These are phyloP conservation scores for Aspergillus sclerotialis DNA, from an alignment of 2,329 filamentous ascomycete species.

Conservation along the genomic window DNA sequence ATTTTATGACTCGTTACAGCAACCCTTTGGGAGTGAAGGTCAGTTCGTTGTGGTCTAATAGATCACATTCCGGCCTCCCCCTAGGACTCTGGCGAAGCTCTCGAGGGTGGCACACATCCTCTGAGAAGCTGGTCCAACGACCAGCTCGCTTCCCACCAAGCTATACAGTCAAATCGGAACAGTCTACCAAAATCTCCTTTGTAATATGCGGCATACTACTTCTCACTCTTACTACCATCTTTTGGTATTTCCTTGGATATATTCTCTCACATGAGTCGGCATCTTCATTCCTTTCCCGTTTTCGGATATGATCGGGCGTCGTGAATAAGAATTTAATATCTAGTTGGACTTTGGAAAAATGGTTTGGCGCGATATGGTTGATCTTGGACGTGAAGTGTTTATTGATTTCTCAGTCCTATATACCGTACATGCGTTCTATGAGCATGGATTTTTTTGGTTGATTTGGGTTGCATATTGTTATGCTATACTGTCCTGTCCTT, in stretches of 20 bases:
- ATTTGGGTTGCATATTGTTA: too few species aligned
- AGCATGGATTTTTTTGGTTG: too few species aligned
- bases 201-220: conserved; percentile 1
- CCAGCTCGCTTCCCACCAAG: too few species aligned
- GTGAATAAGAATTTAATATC: conserved; percentile 1
- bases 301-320: conserved; percentile 2
- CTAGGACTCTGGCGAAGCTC: too few species aligned
- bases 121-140: too few species aligned
- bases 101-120: too few species aligned
- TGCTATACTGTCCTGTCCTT: neutral
- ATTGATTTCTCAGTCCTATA: too few species aligned
- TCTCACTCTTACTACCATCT: neutral
- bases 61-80: too few species aligned
- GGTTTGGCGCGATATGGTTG: too few species aligned
- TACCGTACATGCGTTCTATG: too few species aligned
- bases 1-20: conserved; percentile 4
- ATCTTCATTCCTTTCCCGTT: conserved; percentile 5
- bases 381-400: too few species aligned
- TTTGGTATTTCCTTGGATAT: conserved; percentile 7
- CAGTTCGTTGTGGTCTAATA: conserved; percentile 2
- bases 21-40: conserved; percentile 2
- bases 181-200: conserved; percentile 3
- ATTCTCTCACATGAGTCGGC: conserved; percentile 5
- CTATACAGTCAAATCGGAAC: neutral
- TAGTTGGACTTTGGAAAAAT: conserved; percentile 2